Evolutionary conservation across 2,329 filamentous ascomycete species (phyloP).

Genomic region (Nemania diffusa): DNA sequence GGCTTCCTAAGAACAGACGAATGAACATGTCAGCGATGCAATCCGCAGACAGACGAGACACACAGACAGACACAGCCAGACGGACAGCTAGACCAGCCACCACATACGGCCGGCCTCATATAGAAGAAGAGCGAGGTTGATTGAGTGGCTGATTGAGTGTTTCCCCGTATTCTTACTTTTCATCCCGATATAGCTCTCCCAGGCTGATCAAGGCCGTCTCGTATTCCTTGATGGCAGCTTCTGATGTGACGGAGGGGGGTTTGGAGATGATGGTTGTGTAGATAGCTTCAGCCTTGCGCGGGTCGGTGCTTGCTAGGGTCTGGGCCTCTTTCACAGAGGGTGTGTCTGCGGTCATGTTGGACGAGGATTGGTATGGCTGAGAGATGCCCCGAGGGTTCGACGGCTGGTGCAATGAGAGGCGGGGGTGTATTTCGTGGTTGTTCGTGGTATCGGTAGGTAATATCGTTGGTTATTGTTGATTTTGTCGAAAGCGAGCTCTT

Average conservation of each 20-base stretch:
- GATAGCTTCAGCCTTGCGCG: constrained; percentile 83
- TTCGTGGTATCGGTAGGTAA: not conserved
- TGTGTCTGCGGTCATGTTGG: constrained; percentile 47
- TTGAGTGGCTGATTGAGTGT: too few relatives aligned
- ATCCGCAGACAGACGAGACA: constrained; percentile 14
- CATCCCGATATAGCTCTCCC: constrained; percentile 91
- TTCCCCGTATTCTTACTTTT: constrained; percentile 68
- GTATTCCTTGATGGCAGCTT: constrained; percentile 89
- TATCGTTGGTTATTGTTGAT: constrained; percentile 15
- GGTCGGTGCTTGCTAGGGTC: constrained; percentile 81
- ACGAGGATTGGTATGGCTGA: not conserved
- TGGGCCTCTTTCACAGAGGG: constrained; percentile 82
- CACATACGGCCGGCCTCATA: not conserved
- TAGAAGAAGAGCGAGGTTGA: not conserved
- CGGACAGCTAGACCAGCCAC: too few relatives aligned
- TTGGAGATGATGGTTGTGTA: constrained; percentile 92
- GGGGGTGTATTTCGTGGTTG: constrained; percentile 5
- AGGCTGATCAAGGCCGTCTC: constrained; percentile 88
- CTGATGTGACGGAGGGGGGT: constrained; percentile 82
- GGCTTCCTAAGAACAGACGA: constrained; percentile 66
- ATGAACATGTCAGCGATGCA: constrained; percentile 44
- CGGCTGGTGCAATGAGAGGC: too few relatives aligned
- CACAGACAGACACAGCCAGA: too few relatives aligned
- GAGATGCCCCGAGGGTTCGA: not conserved
- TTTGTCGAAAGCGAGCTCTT: constrained; percentile 18